A percentile compares a stretch with the other conserved stretches of the same genome.
These are phyloP conservation scores for Phaeomoniella chlamydospora DNA, from an alignment of 2,329 filamentous ascomycete genomes.

Conservation along the genomic window DNA sequence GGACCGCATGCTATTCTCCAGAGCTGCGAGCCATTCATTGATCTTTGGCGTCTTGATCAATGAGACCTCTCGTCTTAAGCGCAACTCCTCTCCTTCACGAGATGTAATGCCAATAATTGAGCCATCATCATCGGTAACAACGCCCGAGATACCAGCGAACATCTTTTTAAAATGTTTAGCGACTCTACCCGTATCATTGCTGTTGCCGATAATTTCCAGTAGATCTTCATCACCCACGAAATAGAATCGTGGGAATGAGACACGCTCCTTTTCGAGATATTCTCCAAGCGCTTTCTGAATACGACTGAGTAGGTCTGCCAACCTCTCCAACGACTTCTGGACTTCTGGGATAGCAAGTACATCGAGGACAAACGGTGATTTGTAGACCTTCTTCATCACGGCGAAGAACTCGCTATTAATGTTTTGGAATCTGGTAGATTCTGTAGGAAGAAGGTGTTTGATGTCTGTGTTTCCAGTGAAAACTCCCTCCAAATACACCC, in stretches of 20 bases:
- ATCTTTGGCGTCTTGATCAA: conserved; percentile 88
- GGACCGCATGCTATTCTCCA: conserved; percentile 87
- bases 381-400: conserved; percentile 99
- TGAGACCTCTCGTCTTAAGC: conserved; percentile 80
- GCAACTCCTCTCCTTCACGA: conserved; percentile 83
- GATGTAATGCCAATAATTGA: conserved; percentile 87
- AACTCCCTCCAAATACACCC: conserved; percentile 97
- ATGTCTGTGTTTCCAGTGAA: conserved; percentile 98
- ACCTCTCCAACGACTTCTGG: conserved; percentile 85
- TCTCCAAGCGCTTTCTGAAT: conserved; percentile 98
- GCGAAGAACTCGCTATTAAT: conserved; percentile 98
- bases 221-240: conserved; percentile 98
- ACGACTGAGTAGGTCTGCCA: conserved; percentile 96
- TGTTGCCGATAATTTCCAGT: conserved; percentile 98
- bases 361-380: conserved; percentile 87
- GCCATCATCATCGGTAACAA: conserved; percentile 80
- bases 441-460: conserved; percentile 90
- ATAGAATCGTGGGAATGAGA: conserved; percentile 97
- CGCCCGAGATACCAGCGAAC: conserved; percentile 89
- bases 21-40: conserved; percentile 93
- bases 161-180: conserved; percentile 99
- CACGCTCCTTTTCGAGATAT: conserved; percentile 93
- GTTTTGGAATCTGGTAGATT: conserved; percentile 94
- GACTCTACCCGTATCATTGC: conserved; percentile 89
- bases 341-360: conserved; percentile 91